Percentiles rank a stretch among this genome's conserved stretches.
phyloP scores from a whole-genome alignment of 768 basidiomycete species.

The Suillus brevipes region DNA sequence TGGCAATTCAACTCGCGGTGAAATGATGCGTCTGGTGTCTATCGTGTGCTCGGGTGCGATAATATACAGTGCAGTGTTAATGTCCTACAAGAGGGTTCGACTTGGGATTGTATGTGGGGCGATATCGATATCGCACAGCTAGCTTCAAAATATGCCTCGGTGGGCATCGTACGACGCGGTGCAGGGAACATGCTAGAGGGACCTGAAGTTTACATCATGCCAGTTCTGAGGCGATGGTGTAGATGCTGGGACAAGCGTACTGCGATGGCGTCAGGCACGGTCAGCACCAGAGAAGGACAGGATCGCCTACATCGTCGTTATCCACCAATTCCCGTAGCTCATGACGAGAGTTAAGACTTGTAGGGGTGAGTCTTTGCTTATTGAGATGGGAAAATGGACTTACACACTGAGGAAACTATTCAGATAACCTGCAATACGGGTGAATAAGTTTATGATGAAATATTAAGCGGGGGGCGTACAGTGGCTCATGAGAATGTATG shows the following conservation, averaged over 20 bases:
- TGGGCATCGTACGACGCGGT: background rate
- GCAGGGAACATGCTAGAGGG: background rate
- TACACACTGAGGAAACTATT: slow-evolving; percentile 41
- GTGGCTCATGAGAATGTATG: slow-evolving; percentile 40
- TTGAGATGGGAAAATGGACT: slow-evolving; percentile 8
- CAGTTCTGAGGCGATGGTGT: slow-evolving; percentile 2
- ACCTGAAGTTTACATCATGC: background rate
- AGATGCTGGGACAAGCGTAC: slow-evolving; percentile 29
- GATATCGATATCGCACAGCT: background rate
- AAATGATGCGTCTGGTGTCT: background rate
- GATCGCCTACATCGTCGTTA: slow-evolving; percentile 24
- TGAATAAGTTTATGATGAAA: background rate
- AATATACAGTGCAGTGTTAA: slow-evolving; percentile 5
- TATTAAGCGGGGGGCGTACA: slow-evolving; percentile 22
- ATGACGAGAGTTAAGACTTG: slow-evolving; percentile 30
- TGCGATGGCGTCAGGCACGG: slow-evolving; percentile 4
- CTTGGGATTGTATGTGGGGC: background rate
- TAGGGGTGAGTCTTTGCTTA: background rate
- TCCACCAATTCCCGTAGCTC: slow-evolving; percentile 29
- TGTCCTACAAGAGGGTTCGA: background rate
- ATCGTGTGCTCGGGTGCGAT: background rate
- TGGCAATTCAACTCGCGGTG: background rate
- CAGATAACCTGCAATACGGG: slow-evolving; percentile 31
- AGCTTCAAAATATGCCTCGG: background rate
- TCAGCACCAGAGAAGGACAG: background rate